phyloP scores from a whole-genome alignment of 257 asterid genomes.

The Vinca minor region DNA sequence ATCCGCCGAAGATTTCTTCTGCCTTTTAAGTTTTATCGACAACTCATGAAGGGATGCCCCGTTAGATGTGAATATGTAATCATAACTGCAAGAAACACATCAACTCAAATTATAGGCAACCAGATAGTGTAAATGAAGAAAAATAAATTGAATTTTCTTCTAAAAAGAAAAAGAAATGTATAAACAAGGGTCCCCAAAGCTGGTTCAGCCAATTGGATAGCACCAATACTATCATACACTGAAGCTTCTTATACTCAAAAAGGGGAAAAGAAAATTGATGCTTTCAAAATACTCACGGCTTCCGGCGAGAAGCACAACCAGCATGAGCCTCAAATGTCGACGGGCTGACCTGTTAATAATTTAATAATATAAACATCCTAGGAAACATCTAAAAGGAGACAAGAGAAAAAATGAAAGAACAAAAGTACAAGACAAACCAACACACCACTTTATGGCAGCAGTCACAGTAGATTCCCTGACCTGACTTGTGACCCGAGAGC shows the following conservation, averaged over 20 bases:
- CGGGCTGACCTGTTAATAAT: constrained; percentile 68
- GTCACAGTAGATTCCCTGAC: constrained; percentile 56
- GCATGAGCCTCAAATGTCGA: constrained; percentile 95
- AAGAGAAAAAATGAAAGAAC: background rate
- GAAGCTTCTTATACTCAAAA: too few relatives aligned
- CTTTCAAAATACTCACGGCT: constrained; percentile 62
- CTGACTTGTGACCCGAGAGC: constrained; percentile 58
- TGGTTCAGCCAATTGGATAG: too few relatives aligned
- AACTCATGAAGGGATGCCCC: constrained; percentile 75
- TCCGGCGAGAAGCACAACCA: constrained; percentile 76
- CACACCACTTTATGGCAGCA: constrained; percentile 66
- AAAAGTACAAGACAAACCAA: background rate
- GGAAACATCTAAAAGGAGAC: background rate
- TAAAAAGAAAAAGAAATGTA: too few relatives aligned
- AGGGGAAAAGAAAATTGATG: background rate
- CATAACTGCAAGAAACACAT: constrained; percentile 44
- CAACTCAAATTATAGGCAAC: background rate
- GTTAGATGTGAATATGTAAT: constrained; percentile 64
- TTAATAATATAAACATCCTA: constrained; percentile 20
- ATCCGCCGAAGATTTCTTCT: constrained; percentile 35
- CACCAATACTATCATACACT: too few relatives aligned
- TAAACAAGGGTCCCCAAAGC: too few relatives aligned
- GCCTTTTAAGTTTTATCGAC: constrained; percentile 46
- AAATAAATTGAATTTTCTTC: too few relatives aligned
- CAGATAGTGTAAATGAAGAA: too few relatives aligned